phyloP scores from a whole-genome alignment of 192 early-diverging fungal genomes.

The Linnemannia exigua region DNA sequence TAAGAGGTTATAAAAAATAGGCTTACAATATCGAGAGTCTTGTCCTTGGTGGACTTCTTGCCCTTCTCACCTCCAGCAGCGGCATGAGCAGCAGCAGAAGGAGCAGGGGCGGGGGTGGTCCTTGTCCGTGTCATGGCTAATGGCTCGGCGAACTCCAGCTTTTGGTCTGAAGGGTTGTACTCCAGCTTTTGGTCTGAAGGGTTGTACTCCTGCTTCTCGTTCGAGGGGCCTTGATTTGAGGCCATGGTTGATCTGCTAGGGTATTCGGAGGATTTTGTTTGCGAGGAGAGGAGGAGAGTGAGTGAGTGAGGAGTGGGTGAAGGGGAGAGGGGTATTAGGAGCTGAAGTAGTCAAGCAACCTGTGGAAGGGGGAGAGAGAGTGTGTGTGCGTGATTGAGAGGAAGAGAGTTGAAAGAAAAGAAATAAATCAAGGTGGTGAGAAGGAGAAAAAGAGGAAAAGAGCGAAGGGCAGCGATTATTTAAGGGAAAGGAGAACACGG shows the following conservation, averaged over 20 bases:
- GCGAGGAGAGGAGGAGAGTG: neutral
- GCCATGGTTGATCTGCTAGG: neutral
- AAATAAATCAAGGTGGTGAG: neutral
- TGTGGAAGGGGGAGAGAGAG: neutral
- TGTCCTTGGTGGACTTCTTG: conserved; percentile 38
- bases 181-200: conserved; percentile 2
- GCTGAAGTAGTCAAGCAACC: neutral
- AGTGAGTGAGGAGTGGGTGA: neutral
- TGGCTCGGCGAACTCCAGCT: conserved; percentile 45
- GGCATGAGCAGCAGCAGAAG: neutral
- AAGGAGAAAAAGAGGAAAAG: neutral
- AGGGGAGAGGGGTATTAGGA: neutral
- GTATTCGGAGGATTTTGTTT: neutral
- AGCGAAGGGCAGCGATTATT: neutral
- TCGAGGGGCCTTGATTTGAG: neutral
- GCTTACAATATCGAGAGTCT: conserved; percentile 69
- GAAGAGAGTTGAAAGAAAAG: neutral
- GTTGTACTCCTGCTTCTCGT: neutral
- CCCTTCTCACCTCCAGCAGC: conserved; percentile 5
- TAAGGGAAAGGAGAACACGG: neutral
- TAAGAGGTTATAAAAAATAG: neutral
- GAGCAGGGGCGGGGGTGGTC: conserved; percentile 6
- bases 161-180: neutral
- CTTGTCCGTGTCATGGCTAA: conserved; percentile 47
- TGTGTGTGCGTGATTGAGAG: neutral